Percentiles rank a stretch among this genome's conserved stretches.
Evolutionary conservation across 2,329 filamentous ascomycete genomes (phyloP).

Genomic region (Sporothrix curviconia): DNA sequence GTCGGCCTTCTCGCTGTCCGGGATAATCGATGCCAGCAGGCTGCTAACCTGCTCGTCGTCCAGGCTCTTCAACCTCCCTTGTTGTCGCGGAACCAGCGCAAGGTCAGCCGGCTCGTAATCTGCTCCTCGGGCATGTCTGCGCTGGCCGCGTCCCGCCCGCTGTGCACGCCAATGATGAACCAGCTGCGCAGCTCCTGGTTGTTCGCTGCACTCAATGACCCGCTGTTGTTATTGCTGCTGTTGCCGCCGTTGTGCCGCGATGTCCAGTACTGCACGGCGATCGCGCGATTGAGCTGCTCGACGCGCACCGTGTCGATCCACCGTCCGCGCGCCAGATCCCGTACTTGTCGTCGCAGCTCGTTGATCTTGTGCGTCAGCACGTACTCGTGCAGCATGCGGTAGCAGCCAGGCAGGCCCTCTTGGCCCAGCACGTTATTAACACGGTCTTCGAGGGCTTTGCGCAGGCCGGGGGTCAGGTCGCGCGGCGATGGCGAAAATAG

Average conservation of each 20-base stretch:
- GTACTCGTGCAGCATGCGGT: conserved; percentile 79
- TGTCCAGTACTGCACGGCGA: conserved; percentile 89
- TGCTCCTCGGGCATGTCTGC: conserved; percentile 31
- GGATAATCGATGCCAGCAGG: conserved; percentile 56
- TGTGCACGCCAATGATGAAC: conserved; percentile 75
- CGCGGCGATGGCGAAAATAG: conserved; percentile 64
- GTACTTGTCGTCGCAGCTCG: conserved; percentile 71
- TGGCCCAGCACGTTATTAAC: conserved; percentile 65
- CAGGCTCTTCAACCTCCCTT: conserved; percentile 64
- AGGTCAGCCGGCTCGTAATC: conserved; percentile 48
- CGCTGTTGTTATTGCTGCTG: neutral
- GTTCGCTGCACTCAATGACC: conserved; percentile 39
- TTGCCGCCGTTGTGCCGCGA: conserved; percentile 41
- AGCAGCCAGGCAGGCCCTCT: conserved; percentile 72
- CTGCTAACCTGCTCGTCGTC: conserved; percentile 27
- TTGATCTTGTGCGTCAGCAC: conserved; percentile 85
- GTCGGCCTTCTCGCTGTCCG: neutral
- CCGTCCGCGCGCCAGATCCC: conserved; percentile 58
- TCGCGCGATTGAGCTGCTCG: conserved; percentile 70
- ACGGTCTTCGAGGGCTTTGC: conserved; percentile 59
- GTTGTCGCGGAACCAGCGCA: conserved; percentile 80
- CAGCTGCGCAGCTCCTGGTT: conserved; percentile 49
- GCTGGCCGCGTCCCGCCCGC: conserved; percentile 17
- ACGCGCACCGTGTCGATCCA: conserved; percentile 77
- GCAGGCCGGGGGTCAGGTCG: conserved; percentile 55